These are phyloP conservation scores for Letharia lupina DNA, from an alignment of 495 filamentous ascomycete species.

Conservation along the genomic window DNA sequence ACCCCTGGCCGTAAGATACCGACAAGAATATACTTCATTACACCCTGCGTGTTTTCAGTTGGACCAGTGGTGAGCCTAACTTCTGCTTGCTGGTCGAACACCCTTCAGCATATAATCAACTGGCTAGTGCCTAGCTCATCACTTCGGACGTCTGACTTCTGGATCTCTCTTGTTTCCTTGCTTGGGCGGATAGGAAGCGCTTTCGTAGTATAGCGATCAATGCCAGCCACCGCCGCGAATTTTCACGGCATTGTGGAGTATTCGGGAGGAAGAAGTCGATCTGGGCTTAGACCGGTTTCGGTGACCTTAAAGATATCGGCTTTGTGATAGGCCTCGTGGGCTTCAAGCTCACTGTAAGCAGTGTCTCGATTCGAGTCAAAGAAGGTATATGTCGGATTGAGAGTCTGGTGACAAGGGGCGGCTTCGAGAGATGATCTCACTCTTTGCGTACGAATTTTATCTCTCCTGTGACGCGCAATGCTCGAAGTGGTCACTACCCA, in stretches of 20 bases:
- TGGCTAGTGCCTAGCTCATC: no score
- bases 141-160: not conserved
- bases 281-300: not conserved
- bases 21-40: no score
- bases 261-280: not conserved
- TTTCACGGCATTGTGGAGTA: not conserved
- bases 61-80: no score
- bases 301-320: not conserved
- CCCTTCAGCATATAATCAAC: no score
- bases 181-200: not conserved
- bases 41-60: no score
- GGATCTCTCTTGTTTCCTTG: not conserved
- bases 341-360: not conserved
- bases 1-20: no score
- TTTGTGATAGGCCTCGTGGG: not conserved
- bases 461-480: not conserved
- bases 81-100: no score
- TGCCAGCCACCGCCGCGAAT: not conserved
- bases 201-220: not conserved
- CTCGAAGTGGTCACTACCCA: constrained; percentile 23
- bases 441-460: not conserved
- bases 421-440: not conserved
- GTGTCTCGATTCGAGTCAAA: constrained; percentile 2
- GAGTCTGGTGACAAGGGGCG: constrained; percentile 10
- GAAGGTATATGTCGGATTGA: not conserved